Evolutionary conservation across 129 eudicot species (phyloP).

Genomic region (Ambrosia trifida): DNA sequence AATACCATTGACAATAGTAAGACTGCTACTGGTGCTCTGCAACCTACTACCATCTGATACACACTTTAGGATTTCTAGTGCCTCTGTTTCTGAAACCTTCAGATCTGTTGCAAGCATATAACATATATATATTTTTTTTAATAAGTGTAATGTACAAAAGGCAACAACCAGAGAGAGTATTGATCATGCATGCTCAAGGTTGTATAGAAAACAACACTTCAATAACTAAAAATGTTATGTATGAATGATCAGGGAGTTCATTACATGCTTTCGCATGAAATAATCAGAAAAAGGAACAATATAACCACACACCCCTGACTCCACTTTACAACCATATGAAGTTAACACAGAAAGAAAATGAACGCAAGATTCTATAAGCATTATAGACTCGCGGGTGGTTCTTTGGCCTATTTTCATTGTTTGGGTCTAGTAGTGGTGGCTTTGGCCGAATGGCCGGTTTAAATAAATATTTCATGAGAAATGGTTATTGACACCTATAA

Average conservation of each 20-base stretch:
- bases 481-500: too few relatives aligned
- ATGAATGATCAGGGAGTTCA: neutral
- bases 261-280: neutral
- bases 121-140: neutral
- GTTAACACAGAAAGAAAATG: too few relatives aligned
- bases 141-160: neutral
- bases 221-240: neutral
- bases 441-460: too few relatives aligned
- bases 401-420: too few relatives aligned
- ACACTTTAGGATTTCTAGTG: slow-evolving; percentile 55
- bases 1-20: slow-evolving; percentile 59
- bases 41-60: slow-evolving; percentile 51
- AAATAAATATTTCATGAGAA: too few relatives aligned
- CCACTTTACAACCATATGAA: too few relatives aligned
- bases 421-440: too few relatives aligned
- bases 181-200: neutral
- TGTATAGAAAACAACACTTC: neutral
- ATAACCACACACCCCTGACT: too few relatives aligned
- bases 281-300: neutral
- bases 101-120: slow-evolving; percentile 44
- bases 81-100: slow-evolving; percentile 65
- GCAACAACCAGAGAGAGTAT: slow-evolving; percentile 13
- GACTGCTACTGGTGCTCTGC: slow-evolving; percentile 39
- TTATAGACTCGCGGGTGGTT: too few relatives aligned
- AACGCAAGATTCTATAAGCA: too few relatives aligned